phyloP scores from a whole-genome alignment of 306 rosid species.

The Dryas drummondii region DNA sequence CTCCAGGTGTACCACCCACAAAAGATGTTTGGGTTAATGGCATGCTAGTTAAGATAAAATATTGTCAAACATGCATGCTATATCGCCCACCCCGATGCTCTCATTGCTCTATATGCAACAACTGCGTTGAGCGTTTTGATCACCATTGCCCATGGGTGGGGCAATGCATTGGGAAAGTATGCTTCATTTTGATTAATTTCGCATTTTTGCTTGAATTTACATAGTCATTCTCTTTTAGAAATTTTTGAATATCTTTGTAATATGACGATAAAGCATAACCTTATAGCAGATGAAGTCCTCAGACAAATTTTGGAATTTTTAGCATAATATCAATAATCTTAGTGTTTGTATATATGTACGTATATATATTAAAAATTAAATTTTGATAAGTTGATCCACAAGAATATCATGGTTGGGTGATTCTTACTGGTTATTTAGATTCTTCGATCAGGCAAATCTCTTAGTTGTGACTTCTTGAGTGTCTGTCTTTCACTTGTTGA shows the following conservation, averaged over 20 bases:
- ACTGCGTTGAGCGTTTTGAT: conserved; percentile 81
- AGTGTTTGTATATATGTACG: background rate
- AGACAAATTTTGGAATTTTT: background rate
- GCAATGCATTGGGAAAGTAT: conserved; percentile 82
- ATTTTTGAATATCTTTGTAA: background rate
- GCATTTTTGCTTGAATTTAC: background rate
- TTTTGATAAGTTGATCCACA: background rate
- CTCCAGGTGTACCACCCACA: conserved; percentile 43
- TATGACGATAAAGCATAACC: background rate
- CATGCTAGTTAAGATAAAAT: conserved; percentile 52
- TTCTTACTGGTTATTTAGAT: background rate
- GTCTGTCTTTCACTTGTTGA: background rate
- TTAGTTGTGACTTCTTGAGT: background rate
- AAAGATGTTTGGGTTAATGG: conserved; percentile 62
- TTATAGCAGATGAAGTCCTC: background rate
- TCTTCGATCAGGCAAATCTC: background rate
- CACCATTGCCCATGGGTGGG: conserved; percentile 97
- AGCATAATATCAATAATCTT: too few relatives aligned
- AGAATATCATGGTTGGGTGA: background rate
- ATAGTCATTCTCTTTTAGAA: background rate
- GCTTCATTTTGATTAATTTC: background rate
- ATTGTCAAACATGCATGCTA: conserved; percentile 72
- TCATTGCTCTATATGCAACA: conserved; percentile 78
- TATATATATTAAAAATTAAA: background rate
- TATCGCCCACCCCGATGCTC: conserved; percentile 81